phyloP scores from a whole-genome alignment of 2,329 filamentous ascomycete species.

The Xylaria digitata region DNA sequence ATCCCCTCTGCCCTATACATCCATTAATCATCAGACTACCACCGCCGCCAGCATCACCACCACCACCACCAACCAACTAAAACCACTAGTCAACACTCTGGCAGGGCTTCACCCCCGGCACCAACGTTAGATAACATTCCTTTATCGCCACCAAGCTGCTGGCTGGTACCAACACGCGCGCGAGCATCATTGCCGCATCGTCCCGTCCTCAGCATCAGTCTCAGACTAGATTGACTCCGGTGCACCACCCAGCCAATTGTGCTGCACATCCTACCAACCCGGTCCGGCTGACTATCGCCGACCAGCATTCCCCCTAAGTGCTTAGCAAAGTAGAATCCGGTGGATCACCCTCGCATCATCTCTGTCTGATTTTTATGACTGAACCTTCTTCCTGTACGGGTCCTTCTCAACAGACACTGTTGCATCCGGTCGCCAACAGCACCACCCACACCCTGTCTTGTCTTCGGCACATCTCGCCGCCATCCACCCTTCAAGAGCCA shows the following conservation, averaged over 20 bases:
- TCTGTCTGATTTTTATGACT: conserved; percentile 42
- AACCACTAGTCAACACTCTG: background rate
- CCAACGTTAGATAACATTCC: conserved; percentile 1
- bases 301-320: conserved; percentile 30
- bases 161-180: conserved; percentile 18
- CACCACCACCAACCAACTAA: conserved; percentile 28
- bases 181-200: conserved; percentile 28
- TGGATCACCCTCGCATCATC: conserved; percentile 44
- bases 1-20: conserved; percentile 34
- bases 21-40: conserved; percentile 34
- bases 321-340: conserved; percentile 38
- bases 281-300: conserved; percentile 34
- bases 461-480: conserved; percentile 27
- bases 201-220: conserved; percentile 2
- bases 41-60: conserved; percentile 34
- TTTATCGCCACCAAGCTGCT: conserved; percentile 22
- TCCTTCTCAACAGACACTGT: conserved; percentile 21
- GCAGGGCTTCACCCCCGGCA: background rate
- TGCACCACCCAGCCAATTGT: conserved; percentile 29
- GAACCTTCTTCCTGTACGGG: conserved; percentile 38
- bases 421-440: conserved; percentile 25
- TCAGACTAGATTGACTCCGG: conserved; percentile 19
- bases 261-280: conserved; percentile 31
- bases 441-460: conserved; percentile 33
- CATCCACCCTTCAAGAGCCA: conserved; percentile 28